A percentile compares a stretch with the other conserved stretches of the same genome.
These are phyloP conservation scores for Gastrolobium villosum DNA, from an alignment of 306 rosid species.

Conservation along the genomic window DNA sequence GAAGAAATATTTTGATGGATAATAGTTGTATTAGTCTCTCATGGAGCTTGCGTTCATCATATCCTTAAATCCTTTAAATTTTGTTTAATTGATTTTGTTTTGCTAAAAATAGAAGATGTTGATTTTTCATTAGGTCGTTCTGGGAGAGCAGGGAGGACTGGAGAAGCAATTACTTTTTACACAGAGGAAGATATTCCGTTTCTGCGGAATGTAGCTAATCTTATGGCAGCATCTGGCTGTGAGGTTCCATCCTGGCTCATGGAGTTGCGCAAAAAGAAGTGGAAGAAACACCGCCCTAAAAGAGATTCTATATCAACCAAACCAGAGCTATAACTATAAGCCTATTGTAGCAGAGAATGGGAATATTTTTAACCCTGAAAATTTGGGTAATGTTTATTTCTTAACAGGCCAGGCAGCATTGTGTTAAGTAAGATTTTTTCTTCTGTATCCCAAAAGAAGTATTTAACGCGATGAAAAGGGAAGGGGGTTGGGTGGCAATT, in stretches of 20 bases:
- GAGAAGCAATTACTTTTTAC: constrained; percentile 91
- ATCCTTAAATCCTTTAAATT: not conserved
- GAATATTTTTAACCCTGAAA: constrained; percentile 19
- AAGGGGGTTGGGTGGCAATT: not conserved
- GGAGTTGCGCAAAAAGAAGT: constrained; percentile 78
- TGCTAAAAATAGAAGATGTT: constrained; percentile 38
- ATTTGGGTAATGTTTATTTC: not conserved
- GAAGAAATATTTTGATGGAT: constrained; percentile 22
- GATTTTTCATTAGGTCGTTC: constrained; percentile 76
- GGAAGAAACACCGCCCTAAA: constrained; percentile 90
- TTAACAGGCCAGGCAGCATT: not conserved
- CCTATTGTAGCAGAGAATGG: constrained; percentile 38
- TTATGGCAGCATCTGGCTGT: constrained; percentile 87
- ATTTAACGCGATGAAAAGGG: not conserved
- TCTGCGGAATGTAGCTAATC: constrained; percentile 83
- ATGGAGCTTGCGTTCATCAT: constrained; percentile 3
- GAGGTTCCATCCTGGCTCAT: constrained; percentile 86
- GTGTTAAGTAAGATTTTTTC: not conserved
- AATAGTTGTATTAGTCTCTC: constrained; percentile 27
- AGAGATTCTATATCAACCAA: constrained; percentile 80
- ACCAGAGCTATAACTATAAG: constrained; percentile 55
- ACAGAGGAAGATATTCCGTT: constrained; percentile 86
- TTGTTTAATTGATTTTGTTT: not conserved
- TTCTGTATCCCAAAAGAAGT: not conserved
- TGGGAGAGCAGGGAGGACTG: constrained; percentile 96